phyloP scores from a whole-genome alignment of 1,284 basidiomycete species.

The Ustilago hordei region DNA sequence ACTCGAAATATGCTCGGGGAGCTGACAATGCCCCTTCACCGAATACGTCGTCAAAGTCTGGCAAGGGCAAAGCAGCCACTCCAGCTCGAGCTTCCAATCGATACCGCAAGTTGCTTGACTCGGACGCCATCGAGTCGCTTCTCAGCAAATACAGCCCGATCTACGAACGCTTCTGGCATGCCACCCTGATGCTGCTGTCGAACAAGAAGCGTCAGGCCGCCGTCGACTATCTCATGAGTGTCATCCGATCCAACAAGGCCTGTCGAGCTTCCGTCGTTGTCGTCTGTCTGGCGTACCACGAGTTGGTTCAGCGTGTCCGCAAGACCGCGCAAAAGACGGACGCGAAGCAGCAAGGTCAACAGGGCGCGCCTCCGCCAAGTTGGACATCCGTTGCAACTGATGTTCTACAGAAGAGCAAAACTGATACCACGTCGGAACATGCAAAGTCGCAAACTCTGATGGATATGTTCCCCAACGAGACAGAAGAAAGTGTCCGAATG shows the following conservation, averaged over 20 bases:
- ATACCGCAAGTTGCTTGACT: slow-evolving; percentile 49
- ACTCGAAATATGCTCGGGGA: background rate
- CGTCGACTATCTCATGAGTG: slow-evolving; percentile 51
- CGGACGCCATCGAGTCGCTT: slow-evolving; percentile 49
- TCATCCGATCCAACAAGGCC: slow-evolving; percentile 40
- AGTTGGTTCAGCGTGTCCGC: slow-evolving; percentile 45
- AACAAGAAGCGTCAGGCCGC: slow-evolving; percentile 42
- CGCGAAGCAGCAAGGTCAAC: slow-evolving; percentile 10
- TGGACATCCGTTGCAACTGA: slow-evolving; percentile 39
- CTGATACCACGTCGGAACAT: background rate
- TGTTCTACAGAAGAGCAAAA: slow-evolving; percentile 15
- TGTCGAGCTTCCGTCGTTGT: slow-evolving; percentile 55
- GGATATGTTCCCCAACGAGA: slow-evolving; percentile 27
- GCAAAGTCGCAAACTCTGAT: slow-evolving; percentile 27
- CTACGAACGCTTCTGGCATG: slow-evolving; percentile 54
- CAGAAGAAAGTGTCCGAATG: slow-evolving; percentile 12
- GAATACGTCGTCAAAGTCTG: slow-evolving; percentile 3
- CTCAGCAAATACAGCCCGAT: slow-evolving; percentile 57
- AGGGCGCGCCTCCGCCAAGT: slow-evolving; percentile 5
- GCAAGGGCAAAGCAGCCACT: slow-evolving; percentile 15
- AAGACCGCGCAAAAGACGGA: slow-evolving; percentile 16
- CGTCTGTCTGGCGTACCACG: slow-evolving; percentile 55
- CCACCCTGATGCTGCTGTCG: slow-evolving; percentile 41
- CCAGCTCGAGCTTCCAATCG: slow-evolving; percentile 27
- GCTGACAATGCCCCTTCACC: slow-evolving; percentile 1